Conservation (phyloP, 2,329 filamentous ascomycete genomes). For the Talaromyces sp. region DNA sequence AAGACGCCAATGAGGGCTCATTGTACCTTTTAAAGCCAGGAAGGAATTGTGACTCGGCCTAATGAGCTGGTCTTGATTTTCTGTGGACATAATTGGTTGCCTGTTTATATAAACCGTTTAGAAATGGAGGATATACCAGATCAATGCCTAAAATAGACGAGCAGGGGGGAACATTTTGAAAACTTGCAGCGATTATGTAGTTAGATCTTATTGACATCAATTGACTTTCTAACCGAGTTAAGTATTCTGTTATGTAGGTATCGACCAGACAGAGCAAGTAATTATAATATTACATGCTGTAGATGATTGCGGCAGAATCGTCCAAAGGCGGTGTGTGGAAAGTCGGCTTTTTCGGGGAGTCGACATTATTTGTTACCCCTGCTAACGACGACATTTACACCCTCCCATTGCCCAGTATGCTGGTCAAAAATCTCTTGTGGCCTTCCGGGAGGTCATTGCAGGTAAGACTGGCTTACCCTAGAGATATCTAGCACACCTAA, state of each 20-base stretch:
- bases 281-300: too few relatives aligned
- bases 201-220: background rate
- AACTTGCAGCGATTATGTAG: background rate
- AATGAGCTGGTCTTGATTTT: too few relatives aligned
- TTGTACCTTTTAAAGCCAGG: too few relatives aligned
- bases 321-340: background rate
- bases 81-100: too few relatives aligned
- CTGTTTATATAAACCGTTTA: background rate
- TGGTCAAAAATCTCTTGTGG: constrained; percentile 3
- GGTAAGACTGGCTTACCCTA: background rate
- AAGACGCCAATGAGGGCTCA: too few relatives aligned
- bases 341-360: background rate
- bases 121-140: background rate
- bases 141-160: background rate
- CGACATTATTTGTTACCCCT: background rate
- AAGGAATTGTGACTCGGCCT: too few relatives aligned
- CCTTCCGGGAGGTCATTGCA: constrained; percentile 1
- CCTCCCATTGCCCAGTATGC: constrained; percentile 1
- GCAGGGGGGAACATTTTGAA: too few relatives aligned
- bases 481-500: background rate
- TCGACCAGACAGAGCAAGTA: background rate
- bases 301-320: background rate
- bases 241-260: background rate
- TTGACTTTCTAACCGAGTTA: background rate
- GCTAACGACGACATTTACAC: background rate